phyloP scores from a whole-genome alignment of 2,329 filamentous ascomycete genomes.

The Epichloe typhina region DNA sequence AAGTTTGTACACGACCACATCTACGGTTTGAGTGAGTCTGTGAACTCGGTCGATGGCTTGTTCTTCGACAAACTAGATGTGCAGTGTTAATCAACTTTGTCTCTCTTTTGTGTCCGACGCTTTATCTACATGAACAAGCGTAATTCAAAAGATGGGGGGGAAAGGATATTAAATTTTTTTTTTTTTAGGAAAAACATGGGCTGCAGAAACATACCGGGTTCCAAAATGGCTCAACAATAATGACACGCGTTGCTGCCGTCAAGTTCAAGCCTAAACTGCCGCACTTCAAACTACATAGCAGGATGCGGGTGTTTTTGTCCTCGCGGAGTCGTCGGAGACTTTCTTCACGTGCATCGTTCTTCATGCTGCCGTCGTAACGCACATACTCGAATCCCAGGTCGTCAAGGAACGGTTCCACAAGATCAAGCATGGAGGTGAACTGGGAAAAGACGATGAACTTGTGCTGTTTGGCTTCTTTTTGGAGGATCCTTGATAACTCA shows the following conservation, averaged over 20 bases:
- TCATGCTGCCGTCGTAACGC: constrained; percentile 91
- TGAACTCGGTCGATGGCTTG: constrained; percentile 98
- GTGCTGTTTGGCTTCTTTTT: constrained; percentile 64
- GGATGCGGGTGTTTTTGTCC: constrained; percentile 61
- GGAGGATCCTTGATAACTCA: constrained; percentile 68
- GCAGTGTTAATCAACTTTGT: neutral
- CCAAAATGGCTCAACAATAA: constrained; percentile 97
- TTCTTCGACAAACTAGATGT: constrained; percentile 75
- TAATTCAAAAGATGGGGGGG: neutral
- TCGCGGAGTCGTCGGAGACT: constrained; percentile 65
- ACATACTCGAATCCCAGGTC: constrained; percentile 64
- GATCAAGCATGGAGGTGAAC: constrained; percentile 95
- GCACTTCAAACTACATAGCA: constrained; percentile 89
- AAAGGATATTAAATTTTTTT: too few species aligned
- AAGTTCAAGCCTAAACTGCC: constrained; percentile 87
- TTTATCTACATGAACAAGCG: too few species aligned
- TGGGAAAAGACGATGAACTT: constrained; percentile 99
- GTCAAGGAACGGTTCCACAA: constrained; percentile 82
- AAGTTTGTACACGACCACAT: constrained; percentile 91
- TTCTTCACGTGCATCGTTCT: constrained; percentile 81
- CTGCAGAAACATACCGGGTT: constrained; percentile 55
- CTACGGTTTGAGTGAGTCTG: constrained; percentile 89
- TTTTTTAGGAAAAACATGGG: too few species aligned
- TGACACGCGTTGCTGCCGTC: constrained; percentile 82
- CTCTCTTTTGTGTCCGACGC: too few species aligned